These are phyloP conservation scores for Anisodus acutangulus DNA, from an alignment of 257 asterid genomes.

Conservation along the genomic window DNA sequence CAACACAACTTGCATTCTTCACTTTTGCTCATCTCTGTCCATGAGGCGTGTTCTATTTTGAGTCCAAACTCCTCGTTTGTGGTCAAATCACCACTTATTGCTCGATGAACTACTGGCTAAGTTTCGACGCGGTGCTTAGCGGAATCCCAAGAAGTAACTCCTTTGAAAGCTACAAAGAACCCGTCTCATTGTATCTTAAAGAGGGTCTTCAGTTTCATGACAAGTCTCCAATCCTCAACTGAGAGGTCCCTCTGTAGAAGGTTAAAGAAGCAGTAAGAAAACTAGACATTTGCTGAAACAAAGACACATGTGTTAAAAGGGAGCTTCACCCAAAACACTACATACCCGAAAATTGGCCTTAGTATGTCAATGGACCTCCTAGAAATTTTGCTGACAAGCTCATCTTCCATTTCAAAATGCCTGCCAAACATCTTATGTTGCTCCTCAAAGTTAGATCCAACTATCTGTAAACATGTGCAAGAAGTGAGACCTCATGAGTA, in stretches of 20 bases:
- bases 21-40: not conserved
- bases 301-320: too few relatives aligned
- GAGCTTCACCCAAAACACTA: not conserved
- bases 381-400: constrained; percentile 92
- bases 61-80: not conserved
- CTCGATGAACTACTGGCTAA: not conserved
- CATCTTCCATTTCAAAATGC: constrained; percentile 90
- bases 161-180: not conserved
- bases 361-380: constrained; percentile 88
- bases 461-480: constrained; percentile 54
- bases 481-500: not conserved
- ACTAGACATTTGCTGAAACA: not conserved
- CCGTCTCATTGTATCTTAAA: constrained; percentile 69
- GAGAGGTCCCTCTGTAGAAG: constrained; percentile 69
- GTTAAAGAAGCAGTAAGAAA: not conserved
- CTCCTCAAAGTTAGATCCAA: constrained; percentile 82
- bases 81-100: constrained; percentile 14
- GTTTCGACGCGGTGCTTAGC: not conserved
- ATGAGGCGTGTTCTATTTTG: not conserved
- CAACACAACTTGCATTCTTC: not conserved
- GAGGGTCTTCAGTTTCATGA: constrained; percentile 72
- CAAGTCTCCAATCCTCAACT: constrained; percentile 70
- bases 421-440: constrained; percentile 96
- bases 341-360: constrained; percentile 85
- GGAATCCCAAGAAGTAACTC: not conserved